A percentile compares a stretch with the other conserved stretches of the same genome.
Conservation (phyloP, 495 filamentous ascomycete genomes). For the Letharia columbiana region DNA sequence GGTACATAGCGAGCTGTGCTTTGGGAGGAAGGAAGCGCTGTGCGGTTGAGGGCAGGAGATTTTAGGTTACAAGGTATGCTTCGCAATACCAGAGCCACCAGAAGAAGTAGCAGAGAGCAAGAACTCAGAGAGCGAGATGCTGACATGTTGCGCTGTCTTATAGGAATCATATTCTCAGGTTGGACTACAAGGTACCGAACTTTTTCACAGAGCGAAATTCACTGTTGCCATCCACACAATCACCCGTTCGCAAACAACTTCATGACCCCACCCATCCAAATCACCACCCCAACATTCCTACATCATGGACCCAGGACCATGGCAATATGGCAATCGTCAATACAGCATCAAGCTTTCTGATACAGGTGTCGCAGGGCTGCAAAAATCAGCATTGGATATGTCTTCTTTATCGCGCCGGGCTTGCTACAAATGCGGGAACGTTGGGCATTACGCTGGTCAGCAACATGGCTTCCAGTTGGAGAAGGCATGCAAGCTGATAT, state of each 20-base stretch:
- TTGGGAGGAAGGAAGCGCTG: slow-evolving; percentile 25
- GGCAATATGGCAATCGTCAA: slow-evolving; percentile 19
- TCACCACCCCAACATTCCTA: background rate
- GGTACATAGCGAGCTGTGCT: slow-evolving; percentile 16
- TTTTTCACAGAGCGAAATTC: background rate
- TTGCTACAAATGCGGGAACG: slow-evolving; percentile 99
- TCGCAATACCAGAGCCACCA: background rate
- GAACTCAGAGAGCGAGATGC: background rate
- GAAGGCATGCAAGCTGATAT: slow-evolving; percentile 21
- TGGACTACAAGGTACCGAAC: slow-evolving; percentile 14
- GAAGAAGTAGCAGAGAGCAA: background rate
- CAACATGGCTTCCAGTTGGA: slow-evolving; percentile 11
- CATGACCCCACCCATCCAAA: background rate
- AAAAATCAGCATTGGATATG: slow-evolving; percentile 28
- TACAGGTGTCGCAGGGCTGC: slow-evolving; percentile 18
- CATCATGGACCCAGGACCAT: slow-evolving; percentile 9
- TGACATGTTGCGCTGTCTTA: background rate
- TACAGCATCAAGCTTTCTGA: slow-evolving; percentile 19
- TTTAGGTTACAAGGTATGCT: slow-evolving; percentile 15
- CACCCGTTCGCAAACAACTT: slow-evolving; percentile 10
- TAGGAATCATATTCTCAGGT: slow-evolving; percentile 9
- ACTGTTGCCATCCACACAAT: slow-evolving; percentile 5
- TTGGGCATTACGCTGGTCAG: slow-evolving; percentile 90
- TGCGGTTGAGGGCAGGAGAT: slow-evolving; percentile 23
- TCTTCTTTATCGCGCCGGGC: slow-evolving; percentile 94